Percentiles rank a stretch among this genome's conserved stretches.
Conservation (phyloP, 2,329 filamentous ascomycete species). For the Diaporthe nobilis region DNA sequence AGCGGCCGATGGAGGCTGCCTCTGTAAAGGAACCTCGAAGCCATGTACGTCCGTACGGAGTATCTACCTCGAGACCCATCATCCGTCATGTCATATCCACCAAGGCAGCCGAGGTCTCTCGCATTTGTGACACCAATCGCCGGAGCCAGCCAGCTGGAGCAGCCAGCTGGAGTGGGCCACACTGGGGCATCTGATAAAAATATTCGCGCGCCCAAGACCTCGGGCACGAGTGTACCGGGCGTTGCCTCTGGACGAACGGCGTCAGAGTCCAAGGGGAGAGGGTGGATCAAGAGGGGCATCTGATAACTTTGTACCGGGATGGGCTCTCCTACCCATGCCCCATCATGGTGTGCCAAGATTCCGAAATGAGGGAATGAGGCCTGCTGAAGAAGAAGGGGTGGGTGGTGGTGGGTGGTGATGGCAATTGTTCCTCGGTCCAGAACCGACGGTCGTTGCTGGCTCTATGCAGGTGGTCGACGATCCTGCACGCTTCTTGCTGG, state of each 20-base stretch:
- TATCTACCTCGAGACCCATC: background rate
- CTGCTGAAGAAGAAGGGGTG: slow-evolving; percentile 3
- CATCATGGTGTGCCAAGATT: slow-evolving; percentile 3
- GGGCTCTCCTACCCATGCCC: slow-evolving; percentile 6
- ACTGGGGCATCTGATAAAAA: slow-evolving; percentile 39
- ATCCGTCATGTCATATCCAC: background rate
- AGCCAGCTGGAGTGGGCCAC: slow-evolving; percentile 4
- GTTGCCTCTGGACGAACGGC: background rate
- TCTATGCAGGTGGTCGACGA: slow-evolving; percentile 1
- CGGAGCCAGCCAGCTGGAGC: background rate
- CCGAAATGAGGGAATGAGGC: slow-evolving; percentile 19
- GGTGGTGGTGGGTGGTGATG: background rate
- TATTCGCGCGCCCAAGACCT: slow-evolving; percentile 5
- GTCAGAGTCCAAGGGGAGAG: background rate
- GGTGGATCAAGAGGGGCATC: slow-evolving; percentile 41
- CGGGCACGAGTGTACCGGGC: background rate
- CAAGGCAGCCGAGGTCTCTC: background rate
- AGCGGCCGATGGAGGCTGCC: background rate
- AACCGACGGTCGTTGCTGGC: background rate
- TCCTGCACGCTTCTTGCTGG: background rate
- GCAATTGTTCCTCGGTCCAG: background rate
- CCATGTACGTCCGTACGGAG: too few species aligned
- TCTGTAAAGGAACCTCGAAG: background rate
- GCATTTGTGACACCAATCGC: slow-evolving; percentile 6
- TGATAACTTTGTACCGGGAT: slow-evolving; percentile 42